Conservation (phyloP, 1,284 basidiomycete species). For the Papiliotrema flavescens region DNA sequence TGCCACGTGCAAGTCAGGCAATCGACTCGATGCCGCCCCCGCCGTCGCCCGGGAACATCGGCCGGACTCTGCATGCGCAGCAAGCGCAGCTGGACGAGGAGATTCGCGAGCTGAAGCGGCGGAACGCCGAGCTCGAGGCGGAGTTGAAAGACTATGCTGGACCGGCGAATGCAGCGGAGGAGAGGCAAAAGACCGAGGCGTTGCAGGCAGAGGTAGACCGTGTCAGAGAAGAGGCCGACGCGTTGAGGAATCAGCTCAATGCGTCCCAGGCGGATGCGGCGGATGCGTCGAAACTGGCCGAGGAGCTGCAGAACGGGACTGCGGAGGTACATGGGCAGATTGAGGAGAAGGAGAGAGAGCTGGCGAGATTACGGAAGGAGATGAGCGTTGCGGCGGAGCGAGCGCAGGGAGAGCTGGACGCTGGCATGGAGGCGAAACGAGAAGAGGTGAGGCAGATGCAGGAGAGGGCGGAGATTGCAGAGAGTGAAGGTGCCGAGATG, state of each 20-base stretch:
- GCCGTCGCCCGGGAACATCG: constrained; percentile 42
- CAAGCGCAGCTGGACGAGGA: constrained; percentile 49
- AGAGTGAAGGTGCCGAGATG: constrained; percentile 32
- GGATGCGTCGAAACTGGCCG: constrained; percentile 30
- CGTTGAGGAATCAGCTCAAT: constrained; percentile 28
- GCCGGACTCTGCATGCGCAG: constrained; percentile 13
- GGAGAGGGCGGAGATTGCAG: constrained; percentile 37
- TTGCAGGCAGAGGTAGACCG: constrained; percentile 31
- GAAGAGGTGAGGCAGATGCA: constrained; percentile 41
- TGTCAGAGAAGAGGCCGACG: constrained; percentile 28
- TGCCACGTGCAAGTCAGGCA: constrained; percentile 26
- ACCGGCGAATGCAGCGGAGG: not conserved
- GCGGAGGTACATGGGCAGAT: constrained; percentile 25
- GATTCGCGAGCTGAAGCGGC: constrained; percentile 29
- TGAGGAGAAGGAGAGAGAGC: constrained; percentile 27
- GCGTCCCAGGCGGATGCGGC: constrained; percentile 39
- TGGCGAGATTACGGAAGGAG: constrained; percentile 39
- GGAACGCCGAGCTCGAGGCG: constrained; percentile 33
- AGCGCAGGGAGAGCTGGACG: constrained; percentile 41
- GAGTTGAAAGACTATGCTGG: constrained; percentile 4
- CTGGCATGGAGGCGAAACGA: constrained; percentile 48
- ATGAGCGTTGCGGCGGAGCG: constrained; percentile 40
- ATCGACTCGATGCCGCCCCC: constrained; percentile 49
- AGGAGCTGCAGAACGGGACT: constrained; percentile 37
- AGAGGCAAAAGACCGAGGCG: constrained; percentile 18